Percentiles rank a stretch among this genome's conserved stretches.
These are phyloP conservation scores for Microcos paniculata DNA, from an alignment of 345 rosid genomes.

Conservation along the genomic window DNA sequence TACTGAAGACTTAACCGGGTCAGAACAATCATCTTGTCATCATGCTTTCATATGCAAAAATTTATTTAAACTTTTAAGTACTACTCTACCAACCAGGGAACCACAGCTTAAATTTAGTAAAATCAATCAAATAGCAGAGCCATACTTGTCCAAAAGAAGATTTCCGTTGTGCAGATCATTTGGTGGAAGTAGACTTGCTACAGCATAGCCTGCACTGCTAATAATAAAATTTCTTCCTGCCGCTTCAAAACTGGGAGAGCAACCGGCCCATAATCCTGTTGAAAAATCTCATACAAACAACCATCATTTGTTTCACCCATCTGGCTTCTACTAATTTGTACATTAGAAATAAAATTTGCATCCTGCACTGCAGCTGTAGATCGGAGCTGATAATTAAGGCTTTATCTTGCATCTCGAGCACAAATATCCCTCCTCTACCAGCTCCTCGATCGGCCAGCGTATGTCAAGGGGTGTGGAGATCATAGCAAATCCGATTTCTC, in stretches of 20 bases:
- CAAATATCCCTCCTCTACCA: no score
- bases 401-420: no score
- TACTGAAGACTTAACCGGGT: neutral
- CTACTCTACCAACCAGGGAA: neutral
- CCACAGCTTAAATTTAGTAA: neutral
- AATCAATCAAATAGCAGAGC: conserved; percentile 11
- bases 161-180: conserved; percentile 99
- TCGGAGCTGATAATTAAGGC: no score
- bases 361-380: no score
- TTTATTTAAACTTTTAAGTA: neutral
- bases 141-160: conserved; percentile 94
- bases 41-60: neutral
- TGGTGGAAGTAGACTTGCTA: conserved; percentile 94
- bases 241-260: conserved; percentile 81
- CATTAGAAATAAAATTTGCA: no score
- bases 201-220: conserved; percentile 99
- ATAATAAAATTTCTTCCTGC: conserved; percentile 94
- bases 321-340: conserved; percentile 96
- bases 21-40: neutral
- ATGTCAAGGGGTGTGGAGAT: no score
- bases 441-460: no score
- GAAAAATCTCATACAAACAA: conserved; percentile 93
- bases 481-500: no score
- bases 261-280: conserved; percentile 94
- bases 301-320: conserved; percentile 99